These are phyloP conservation scores for Alnus rubra DNA, from an alignment of 306 rosid species.

Conservation along the genomic window DNA sequence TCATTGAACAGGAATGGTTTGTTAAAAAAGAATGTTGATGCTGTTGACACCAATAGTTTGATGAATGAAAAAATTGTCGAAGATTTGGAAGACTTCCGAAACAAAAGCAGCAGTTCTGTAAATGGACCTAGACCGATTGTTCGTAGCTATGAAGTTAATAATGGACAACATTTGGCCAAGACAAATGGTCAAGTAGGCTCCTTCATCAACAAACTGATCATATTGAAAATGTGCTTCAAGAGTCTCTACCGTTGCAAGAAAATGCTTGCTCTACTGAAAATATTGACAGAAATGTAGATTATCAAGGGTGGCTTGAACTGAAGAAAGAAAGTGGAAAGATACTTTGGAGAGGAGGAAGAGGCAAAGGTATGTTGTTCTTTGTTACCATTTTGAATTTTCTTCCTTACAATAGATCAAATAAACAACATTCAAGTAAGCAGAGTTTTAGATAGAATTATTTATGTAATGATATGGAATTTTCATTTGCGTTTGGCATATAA, in stretches of 20 bases:
- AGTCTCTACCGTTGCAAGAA: constrained; percentile 34
- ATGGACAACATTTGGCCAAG: constrained; percentile 33
- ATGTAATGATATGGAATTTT: not conserved
- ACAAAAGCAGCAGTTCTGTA: constrained; percentile 42
- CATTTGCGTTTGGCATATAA: not conserved
- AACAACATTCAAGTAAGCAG: not conserved
- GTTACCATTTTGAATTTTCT: constrained; percentile 8
- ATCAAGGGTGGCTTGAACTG: constrained; percentile 90
- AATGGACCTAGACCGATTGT: constrained; percentile 74
- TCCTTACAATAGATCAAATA: not conserved
- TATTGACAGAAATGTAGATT: constrained; percentile 72
- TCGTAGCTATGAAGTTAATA: constrained; percentile 61
- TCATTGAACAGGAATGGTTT: constrained; percentile 41
- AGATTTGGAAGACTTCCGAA: constrained; percentile 89
- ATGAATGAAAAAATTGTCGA: constrained; percentile 43
- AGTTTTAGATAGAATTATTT: not conserved
- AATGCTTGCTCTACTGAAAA: constrained; percentile 37
- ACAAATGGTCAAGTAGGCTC: constrained; percentile 34
- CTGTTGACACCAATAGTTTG: constrained; percentile 26
- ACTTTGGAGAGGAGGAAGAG: constrained; percentile 72
- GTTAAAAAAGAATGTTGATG: constrained; percentile 45
- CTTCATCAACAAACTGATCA: constrained; percentile 36
- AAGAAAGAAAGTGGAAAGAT: constrained; percentile 86
- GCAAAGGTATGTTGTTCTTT: constrained; percentile 59
- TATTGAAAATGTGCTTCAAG: constrained; percentile 31